Evolutionary conservation across 371 early-diverging fungal genomes (phyloP), one percentile per base, ranked within the genome.

Genomic region (Actinomucor elegans): DNA sequence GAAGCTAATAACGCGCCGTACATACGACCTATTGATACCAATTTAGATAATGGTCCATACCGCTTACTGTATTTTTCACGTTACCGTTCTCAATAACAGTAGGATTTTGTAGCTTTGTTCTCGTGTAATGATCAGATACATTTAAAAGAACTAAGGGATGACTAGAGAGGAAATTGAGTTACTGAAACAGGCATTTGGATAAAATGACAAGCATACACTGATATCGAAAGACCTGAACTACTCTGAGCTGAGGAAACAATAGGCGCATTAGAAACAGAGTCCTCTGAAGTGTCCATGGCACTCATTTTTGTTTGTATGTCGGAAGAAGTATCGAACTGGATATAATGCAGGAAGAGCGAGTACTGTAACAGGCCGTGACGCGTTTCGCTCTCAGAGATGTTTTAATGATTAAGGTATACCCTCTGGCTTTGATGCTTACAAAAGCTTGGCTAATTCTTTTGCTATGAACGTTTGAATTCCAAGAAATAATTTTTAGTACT

Each of bases 131-230:
- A 62, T 94, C 94, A 9, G 92, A 91, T 40, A 92, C 86, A 54
- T 94, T 94, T 41, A 92, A 69, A 49, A 94, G 68, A 5, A 90
- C 91, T 49, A 94, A 78, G 2, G 94, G 92, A 75, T 94, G 94
- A 23, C 91, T 93, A 21, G 17, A 15, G 14, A 29, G 23, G n/a
- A 32, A 12, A 33, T 28, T 20, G 11, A 32, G 20, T 46, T 17
- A n/a, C 1, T 14, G 2, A 31, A n/a, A 38, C 17, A 24, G 14
- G 7, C 8, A 11, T 24, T 12, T 17, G n/a, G 4, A 21, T 27
- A 40, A 18, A 45, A 24, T 8, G 27, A 33, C 1, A 23, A 11
- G 48, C 61, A 48, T 74, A 73, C 78, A 77, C 61, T 46, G 78
- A 71, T 23, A 77, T 73, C 8, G 68, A 58, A 14, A 77, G 57